Percentiles rank a stretch among this genome's conserved stretches.
phyloP scores from a whole-genome alignment of 148 eudicot genomes.

The Arctostaphylos glauca region DNA sequence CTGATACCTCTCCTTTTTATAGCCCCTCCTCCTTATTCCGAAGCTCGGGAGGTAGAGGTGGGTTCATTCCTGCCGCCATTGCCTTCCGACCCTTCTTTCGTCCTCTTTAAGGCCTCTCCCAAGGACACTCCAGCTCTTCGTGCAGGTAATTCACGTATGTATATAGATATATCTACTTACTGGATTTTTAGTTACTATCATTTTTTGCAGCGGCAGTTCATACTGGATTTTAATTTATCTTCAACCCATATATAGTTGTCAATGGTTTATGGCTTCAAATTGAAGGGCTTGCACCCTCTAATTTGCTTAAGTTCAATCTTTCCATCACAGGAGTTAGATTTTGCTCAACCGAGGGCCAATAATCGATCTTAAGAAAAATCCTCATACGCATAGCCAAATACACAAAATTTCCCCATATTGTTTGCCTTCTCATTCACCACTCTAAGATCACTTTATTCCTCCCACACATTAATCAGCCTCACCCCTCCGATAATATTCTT shows the following conservation, averaged over 20 bases:
- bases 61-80: conserved; percentile 71
- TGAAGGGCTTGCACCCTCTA: background rate
- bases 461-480: no score
- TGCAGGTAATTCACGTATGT: conserved; percentile 49
- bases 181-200: background rate
- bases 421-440: no score
- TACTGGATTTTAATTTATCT: no score
- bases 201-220: background rate
- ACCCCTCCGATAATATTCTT: no score
- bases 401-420: no score
- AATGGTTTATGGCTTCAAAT: background rate
- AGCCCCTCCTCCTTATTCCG: conserved; percentile 19
- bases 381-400: no score
- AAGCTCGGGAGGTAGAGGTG: conserved; percentile 70
- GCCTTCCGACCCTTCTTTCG: conserved; percentile 67
- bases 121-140: conserved; percentile 99
- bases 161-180: background rate
- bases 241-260: no score
- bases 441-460: no score
- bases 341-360: no score
- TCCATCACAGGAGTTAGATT: no score
- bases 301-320: no score
- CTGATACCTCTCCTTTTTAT: conserved; percentile 25
- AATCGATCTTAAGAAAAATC: no score
- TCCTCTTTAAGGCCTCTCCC: conserved; percentile 77